Percentiles rank a stretch among this genome's conserved stretches.
phyloP scores from a whole-genome alignment of 108 stramenopile genomes.

The Stephanodiscus minutulus region DNA sequence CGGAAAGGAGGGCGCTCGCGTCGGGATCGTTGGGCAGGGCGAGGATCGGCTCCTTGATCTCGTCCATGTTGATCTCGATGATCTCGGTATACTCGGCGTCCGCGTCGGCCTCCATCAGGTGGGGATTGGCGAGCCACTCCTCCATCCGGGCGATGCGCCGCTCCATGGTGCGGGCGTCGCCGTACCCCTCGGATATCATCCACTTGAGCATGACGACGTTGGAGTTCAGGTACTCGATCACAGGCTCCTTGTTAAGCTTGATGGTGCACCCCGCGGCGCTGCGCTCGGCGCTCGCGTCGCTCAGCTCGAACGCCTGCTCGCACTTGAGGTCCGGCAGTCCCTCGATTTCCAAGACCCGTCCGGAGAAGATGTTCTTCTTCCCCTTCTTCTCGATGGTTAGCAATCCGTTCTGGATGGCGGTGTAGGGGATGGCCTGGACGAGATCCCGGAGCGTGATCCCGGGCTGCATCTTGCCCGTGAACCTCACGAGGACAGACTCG shows the following conservation, averaged over 20 bases:
- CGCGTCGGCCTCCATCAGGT: constrained; percentile 87
- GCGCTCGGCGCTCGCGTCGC: constrained; percentile 92
- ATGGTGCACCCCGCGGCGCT: constrained; percentile 97
- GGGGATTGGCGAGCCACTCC: constrained; percentile 89
- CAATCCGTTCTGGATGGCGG: constrained; percentile 89
- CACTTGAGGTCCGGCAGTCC: constrained; percentile 93
- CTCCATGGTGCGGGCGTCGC: constrained; percentile 90
- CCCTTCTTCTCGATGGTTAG: constrained; percentile 94
- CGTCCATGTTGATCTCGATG: constrained; percentile 93
- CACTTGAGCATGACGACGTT: constrained; percentile 97
- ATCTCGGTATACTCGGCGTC: constrained; percentile 90
- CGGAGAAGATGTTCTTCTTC: constrained; percentile 96
- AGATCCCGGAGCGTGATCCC: constrained; percentile 96
- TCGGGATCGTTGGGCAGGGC: constrained; percentile 96
- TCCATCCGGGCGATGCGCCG: constrained; percentile 95
- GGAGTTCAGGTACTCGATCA: constrained; percentile 90
- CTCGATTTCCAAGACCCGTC: constrained; percentile 94
- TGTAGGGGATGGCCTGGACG: constrained; percentile 96
- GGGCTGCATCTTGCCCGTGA: constrained; percentile 92
- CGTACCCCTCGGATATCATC: constrained; percentile 97
- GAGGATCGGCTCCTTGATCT: constrained; percentile 93
- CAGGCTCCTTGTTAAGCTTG: constrained; percentile 92
- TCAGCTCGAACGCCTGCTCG: constrained; percentile 96
- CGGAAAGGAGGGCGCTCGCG: constrained; percentile 84
- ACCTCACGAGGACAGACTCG: constrained; percentile 91